Conservation (phyloP, 257 asterid species). For the Capsicum baccatum region DNA sequence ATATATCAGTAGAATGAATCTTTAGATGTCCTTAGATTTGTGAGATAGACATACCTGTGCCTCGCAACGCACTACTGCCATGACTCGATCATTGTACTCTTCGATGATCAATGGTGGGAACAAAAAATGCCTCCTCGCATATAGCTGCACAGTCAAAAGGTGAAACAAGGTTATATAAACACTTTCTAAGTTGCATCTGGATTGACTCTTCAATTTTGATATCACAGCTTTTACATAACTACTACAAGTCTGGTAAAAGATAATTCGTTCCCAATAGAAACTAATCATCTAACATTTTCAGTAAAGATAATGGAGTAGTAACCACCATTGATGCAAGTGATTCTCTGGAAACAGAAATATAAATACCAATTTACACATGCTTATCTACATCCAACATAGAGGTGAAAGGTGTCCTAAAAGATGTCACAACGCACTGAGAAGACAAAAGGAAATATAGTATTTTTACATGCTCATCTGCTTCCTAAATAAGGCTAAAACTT, state of each 20-base stretch:
- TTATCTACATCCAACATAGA: neutral
- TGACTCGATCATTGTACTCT: conserved; percentile 83
- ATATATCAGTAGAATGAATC: conserved; percentile 10
- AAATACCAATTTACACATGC: conserved; percentile 13
- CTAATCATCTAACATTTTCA: neutral
- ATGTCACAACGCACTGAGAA: neutral
- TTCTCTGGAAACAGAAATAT: neutral
- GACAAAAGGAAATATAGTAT: neutral
- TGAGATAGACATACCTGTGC: conserved; percentile 68
- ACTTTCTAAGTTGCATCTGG: neutral
- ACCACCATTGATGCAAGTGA: neutral
- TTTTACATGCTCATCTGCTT: neutral
- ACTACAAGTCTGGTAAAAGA: neutral
- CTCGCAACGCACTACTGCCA: conserved; percentile 97
- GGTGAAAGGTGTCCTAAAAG: neutral
- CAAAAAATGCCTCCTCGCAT: conserved; percentile 92
- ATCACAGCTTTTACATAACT: neutral
- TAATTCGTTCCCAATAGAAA: neutral
- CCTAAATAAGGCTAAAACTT: neutral
- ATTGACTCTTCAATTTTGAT: neutral
- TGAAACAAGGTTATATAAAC: neutral
- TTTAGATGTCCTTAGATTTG: neutral
- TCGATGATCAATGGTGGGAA: conserved; percentile 85
- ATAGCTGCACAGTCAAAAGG: conserved; percentile 56
- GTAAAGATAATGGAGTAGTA: neutral